phyloP scores from a whole-genome alignment of 352 stramenopile genomes.

The Globisporangium carolinianum region DNA sequence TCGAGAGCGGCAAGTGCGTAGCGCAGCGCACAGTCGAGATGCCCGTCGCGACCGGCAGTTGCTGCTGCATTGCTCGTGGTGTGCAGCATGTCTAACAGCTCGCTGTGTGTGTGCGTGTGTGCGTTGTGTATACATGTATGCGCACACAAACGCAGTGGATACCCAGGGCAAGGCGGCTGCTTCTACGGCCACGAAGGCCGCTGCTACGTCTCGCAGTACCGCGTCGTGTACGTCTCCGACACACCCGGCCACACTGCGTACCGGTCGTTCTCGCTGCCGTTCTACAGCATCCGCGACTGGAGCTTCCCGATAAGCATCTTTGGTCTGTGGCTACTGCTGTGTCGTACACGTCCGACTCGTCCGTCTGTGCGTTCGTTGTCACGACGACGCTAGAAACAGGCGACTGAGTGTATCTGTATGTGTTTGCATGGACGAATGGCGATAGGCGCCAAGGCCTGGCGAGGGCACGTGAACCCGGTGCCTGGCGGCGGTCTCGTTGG shows the following conservation, averaged over 20 bases:
- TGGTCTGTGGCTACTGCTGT: slow-evolving; percentile 21
- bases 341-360: too few species aligned
- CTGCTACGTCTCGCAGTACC: slow-evolving; percentile 77
- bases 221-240: slow-evolving; percentile 60
- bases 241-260: slow-evolving; percentile 30
- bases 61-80: background rate
- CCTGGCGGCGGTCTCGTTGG: slow-evolving; percentile 61
- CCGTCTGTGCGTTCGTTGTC: background rate
- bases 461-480: slow-evolving; percentile 61
- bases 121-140: background rate
- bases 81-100: background rate
- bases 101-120: background rate
- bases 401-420: background rate
- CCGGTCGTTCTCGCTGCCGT: slow-evolving; percentile 68
- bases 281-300: slow-evolving; percentile 75
- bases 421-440: background rate
- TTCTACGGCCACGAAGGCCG: slow-evolving; percentile 65
- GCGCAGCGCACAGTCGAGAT: background rate
- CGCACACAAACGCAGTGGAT: slow-evolving; percentile 32
- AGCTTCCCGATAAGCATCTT: slow-evolving; percentile 51
- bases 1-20: slow-evolving; percentile 75
- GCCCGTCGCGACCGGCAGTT: background rate
- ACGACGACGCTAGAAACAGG: background rate
- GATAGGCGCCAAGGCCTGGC: slow-evolving; percentile 54
- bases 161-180: slow-evolving; percentile 74